phyloP scores from a whole-genome alignment of 805 yeast genomes.

The Candida krabiensis region DNA sequence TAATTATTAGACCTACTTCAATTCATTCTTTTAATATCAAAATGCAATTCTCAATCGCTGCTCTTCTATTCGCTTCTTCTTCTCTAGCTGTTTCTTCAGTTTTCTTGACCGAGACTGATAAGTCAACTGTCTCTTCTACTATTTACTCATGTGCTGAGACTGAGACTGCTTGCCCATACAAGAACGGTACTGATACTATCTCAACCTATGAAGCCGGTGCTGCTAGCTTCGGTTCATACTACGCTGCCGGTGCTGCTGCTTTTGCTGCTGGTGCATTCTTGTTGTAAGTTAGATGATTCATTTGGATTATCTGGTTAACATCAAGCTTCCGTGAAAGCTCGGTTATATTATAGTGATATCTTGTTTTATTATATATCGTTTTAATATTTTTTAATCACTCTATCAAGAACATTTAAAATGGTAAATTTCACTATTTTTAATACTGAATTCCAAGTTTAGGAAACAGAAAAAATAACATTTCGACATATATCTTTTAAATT shows the following conservation, averaged over 20 bases:
- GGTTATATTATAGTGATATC: conserved; percentile 11
- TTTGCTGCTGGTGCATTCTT: conserved; percentile 37
- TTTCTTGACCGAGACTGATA: conserved; percentile 32
- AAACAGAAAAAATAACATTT: neutral
- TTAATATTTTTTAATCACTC: conserved; percentile 10
- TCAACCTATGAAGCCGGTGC: conserved; percentile 38
- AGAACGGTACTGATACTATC: conserved; percentile 26
- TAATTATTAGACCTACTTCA: conserved; percentile 25
- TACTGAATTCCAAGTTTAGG: too few relatives aligned
- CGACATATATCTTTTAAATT: neutral
- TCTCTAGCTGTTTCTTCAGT: conserved; percentile 37
- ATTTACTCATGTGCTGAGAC: conserved; percentile 39
- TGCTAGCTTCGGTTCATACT: conserved; percentile 26
- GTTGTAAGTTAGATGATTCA: conserved; percentile 24
- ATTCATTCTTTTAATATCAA: conserved; percentile 29
- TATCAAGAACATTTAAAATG: conserved; percentile 3
- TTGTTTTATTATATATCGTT: conserved; percentile 9
- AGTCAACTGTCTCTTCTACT: conserved; percentile 39
- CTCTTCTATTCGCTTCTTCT: conserved; percentile 37
- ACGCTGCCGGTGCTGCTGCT: conserved; percentile 36
- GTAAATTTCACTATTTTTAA: too few relatives aligned
- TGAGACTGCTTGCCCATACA: conserved; percentile 45
- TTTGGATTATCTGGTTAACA: too few relatives aligned
- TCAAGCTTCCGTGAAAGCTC: conserved; percentile 4
- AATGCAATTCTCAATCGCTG: conserved; percentile 49